A percentile compares a stretch with the other conserved stretches of the same genome.
Evolutionary conservation across 768 basidiomycete species (phyloP).

Genomic region (Termitomyces sp.): DNA sequence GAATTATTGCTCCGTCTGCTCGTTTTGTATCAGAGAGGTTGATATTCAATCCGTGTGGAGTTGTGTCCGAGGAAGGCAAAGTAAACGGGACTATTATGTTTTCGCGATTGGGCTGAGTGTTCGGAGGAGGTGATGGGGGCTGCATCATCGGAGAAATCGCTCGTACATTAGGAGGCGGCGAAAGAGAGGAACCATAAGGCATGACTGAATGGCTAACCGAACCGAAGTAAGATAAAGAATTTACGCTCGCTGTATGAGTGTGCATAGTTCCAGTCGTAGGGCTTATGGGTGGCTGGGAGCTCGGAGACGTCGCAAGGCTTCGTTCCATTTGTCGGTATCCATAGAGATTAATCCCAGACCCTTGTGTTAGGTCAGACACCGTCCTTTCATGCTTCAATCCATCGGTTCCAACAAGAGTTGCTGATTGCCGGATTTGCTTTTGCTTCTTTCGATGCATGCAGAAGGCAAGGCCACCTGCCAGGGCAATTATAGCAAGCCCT

Average conservation of each 20-base stretch:
- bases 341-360: slow-evolving; percentile 10
- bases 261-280: slow-evolving; percentile 22
- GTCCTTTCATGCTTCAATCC: slow-evolving; percentile 9
- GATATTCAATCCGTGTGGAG: slow-evolving; percentile 1
- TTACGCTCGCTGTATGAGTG: slow-evolving; percentile 28
- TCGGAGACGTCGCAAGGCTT: slow-evolving; percentile 20
- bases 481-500: slow-evolving; percentile 28
- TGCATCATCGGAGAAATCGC: slow-evolving; percentile 11
- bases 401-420: background rate
- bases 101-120: slow-evolving; percentile 18
- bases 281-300: slow-evolving; percentile 19
- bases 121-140: slow-evolving; percentile 5
- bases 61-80: slow-evolving; percentile 6
- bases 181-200: slow-evolving; percentile 13
- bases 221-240: slow-evolving; percentile 27
- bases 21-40: slow-evolving; percentile 25
- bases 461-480: slow-evolving; percentile 23
- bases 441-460: slow-evolving; percentile 21
- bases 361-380: slow-evolving; percentile 17
- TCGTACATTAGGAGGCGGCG: slow-evolving; percentile 11
- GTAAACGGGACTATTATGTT: slow-evolving; percentile 32
- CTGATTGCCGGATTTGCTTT: background rate
- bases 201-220: slow-evolving; percentile 17
- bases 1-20: slow-evolving; percentile 23
- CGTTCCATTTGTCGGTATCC: slow-evolving; percentile 12